These are phyloP conservation scores for Herpetomonas tarakana DNA, from an alignment of 208 protist genomes.

Conservation along the genomic window DNA sequence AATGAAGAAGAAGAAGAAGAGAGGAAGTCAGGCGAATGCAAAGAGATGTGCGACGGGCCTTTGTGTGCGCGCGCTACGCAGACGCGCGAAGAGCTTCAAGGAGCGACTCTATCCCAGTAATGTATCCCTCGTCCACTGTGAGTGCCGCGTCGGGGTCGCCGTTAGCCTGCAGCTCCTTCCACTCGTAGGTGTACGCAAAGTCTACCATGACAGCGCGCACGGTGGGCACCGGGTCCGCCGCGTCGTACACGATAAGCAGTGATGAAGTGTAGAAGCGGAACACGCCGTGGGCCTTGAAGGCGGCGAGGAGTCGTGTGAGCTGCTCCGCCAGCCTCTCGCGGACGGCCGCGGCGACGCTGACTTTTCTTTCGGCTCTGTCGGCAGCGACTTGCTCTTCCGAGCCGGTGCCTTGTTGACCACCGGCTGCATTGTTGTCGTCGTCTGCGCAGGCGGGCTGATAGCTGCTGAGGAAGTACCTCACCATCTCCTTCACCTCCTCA, in stretches of 20 bases:
- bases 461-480: constrained; percentile 38
- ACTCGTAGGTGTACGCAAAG: constrained; percentile 88
- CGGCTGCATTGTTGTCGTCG: too few species aligned
- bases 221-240: constrained; percentile 49
- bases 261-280: constrained; percentile 89
- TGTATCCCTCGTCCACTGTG: constrained; percentile 65
- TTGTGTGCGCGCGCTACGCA: too few species aligned
- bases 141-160: constrained; percentile 56
- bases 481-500: constrained; percentile 40
- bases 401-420: too few species aligned
- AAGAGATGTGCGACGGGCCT: too few species aligned
- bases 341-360: neutral
- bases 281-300: constrained; percentile 56
- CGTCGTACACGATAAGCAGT: constrained; percentile 85
- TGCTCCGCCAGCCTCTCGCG: constrained; percentile 15
- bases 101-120: constrained; percentile 68
- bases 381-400: neutral
- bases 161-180: constrained; percentile 51
- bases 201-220: constrained; percentile 84
- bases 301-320: constrained; percentile 40
- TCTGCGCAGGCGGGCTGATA: neutral
- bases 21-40: too few species aligned
- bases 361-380: neutral
- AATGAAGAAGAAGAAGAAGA: too few species aligned
- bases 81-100: constrained; percentile 8